Evolutionary conservation across 257 asterid genomes (phyloP).

Genomic region (Osmanthus fragrans): DNA sequence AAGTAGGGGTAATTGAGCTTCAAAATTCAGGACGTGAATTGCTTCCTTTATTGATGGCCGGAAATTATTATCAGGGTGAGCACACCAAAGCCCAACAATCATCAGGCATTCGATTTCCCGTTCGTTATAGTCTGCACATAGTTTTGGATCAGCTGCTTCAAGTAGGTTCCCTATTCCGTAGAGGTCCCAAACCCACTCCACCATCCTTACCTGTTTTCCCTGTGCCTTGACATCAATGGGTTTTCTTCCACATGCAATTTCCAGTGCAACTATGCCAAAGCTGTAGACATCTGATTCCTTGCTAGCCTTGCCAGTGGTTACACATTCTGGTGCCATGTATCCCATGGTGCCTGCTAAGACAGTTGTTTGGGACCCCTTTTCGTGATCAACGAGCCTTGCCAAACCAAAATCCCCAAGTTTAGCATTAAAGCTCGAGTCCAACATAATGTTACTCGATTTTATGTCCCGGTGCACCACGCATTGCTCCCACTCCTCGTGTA

Average conservation of each 20-base stretch:
- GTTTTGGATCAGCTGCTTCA: conserved; percentile 22
- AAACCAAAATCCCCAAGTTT: conserved; percentile 40
- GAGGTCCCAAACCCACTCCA: conserved; percentile 31
- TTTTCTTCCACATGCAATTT: conserved; percentile 34
- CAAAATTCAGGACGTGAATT: conserved; percentile 18
- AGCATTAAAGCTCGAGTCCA: conserved; percentile 35
- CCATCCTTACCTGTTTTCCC: not conserved
- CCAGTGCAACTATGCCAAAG: conserved; percentile 36
- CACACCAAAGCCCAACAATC: conserved; percentile 43
- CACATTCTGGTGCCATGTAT: conserved; percentile 33
- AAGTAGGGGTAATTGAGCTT: conserved; percentile 20
- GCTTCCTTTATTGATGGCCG: conserved; percentile 34
- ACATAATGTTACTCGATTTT: conserved; percentile 36
- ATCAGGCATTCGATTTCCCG: conserved; percentile 23
- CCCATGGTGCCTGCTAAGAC: conserved; percentile 35
- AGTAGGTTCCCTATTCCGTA: conserved; percentile 27
- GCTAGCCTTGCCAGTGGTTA: conserved; percentile 29
- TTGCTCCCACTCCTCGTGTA: conserved; percentile 39
- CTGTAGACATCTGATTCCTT: conserved; percentile 40
- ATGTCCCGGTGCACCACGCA: conserved; percentile 40
- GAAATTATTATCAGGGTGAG: conserved; percentile 24
- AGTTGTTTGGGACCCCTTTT: conserved; percentile 26
- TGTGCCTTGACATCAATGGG: not conserved
- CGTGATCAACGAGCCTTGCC: conserved; percentile 32
- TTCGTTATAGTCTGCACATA: not conserved